Conservation (phyloP, 2,329 filamentous ascomycete species). For the Corynespora cassiicola region DNA sequence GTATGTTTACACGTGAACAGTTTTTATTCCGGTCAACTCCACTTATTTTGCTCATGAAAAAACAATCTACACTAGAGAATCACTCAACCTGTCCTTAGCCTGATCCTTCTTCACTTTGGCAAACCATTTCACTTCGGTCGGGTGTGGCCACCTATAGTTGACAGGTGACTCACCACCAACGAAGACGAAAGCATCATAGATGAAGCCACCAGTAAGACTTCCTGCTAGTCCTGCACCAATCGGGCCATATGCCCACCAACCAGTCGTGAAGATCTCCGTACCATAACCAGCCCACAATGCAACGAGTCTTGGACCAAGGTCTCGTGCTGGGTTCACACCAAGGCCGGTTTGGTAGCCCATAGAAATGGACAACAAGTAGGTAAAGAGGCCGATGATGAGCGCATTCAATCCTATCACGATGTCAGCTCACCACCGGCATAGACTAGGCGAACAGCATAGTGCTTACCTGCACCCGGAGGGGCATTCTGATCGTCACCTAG, state of each 20-base stretch:
- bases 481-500: constrained; percentile 59
- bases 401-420: constrained; percentile 62
- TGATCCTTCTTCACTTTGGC: constrained; percentile 17
- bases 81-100: constrained; percentile 22
- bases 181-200: constrained; percentile 41
- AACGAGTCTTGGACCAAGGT: constrained; percentile 74
- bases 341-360: constrained; percentile 37
- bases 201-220: constrained; percentile 29
- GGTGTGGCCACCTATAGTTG: constrained; percentile 36
- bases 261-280: constrained; percentile 45
- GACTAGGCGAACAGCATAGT: no score
- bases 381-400: constrained; percentile 33
- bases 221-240: constrained; percentile 33
- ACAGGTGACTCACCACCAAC: constrained; percentile 37
- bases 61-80: no score
- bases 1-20: no score
- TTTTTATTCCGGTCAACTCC: no score
- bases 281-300: constrained; percentile 73
- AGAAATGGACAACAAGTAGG: constrained; percentile 30
- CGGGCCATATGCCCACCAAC: constrained; percentile 37
- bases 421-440: constrained; percentile 70
- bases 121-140: constrained; percentile 29
- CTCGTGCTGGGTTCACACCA: constrained; percentile 72
- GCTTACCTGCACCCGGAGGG: constrained; percentile 52
- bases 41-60: no score